Base-by-base conservation (phyloP, 2,329 filamentous ascomycete species). In the Fusarium euwallaceae region DNA sequence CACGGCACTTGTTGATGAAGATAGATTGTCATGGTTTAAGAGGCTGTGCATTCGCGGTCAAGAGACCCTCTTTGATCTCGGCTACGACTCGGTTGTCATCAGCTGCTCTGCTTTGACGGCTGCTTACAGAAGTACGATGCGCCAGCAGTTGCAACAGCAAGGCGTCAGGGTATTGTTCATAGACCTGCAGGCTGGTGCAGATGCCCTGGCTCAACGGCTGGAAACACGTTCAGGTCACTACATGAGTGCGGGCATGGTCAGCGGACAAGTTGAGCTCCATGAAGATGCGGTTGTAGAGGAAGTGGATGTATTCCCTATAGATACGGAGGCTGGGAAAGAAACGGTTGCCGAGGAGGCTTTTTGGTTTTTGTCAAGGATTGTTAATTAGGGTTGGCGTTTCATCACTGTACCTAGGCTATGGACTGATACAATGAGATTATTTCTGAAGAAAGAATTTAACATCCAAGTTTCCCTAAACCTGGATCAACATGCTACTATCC, bases 71-170 rank as follows among this genome's bases (percentile, higher is more conserved):
- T 65, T 74, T 32, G 79, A 82, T 2, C 69, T 81, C 9, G 78
- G 74, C 2, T 78, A 80, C 14, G 65, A 74, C 14, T 66, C 72
- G 6, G 81, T 81, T 1, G 66, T 85, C 6, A 74, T 86, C 2
- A 84, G 82, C 20, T 86, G 84, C 73, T 86, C 84, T 10, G 83
- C 83, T 1, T 74, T 86, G 55, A 81, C 80, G 51, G 70, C 68
- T 14, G 51, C 67, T 0, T 84, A 85, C 62, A 79, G 84, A 3
- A 77, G 82, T 20, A 69, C 75, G 12, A 76, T 86, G 3, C 73
- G 83, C 6, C 60, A 72, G 11, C 43, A 59, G 10, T 45, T 78
- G 2, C 59, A 78, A 4, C 36, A 64, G 14, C 67, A 75, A 2
- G 76, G 70, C 1, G 63, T 80, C 16, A 64, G 74, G 3, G 74